Base-by-base conservation (phyloP, 2,329 filamentous ascomycete species). In the Shiraia sp. region DNA sequence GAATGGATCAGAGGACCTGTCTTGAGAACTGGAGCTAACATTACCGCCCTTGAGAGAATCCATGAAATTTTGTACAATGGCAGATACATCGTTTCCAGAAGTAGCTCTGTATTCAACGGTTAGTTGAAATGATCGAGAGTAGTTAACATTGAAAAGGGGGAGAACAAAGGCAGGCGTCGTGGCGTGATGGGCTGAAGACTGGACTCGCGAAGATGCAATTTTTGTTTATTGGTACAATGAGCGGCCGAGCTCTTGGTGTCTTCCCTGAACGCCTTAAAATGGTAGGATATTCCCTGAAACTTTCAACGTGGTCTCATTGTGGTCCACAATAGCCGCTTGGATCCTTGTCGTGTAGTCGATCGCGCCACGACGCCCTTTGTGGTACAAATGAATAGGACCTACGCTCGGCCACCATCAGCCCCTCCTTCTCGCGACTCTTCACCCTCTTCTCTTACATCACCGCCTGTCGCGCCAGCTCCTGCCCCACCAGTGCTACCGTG, bases 321-420 rank as follows among this genome's bases (percentile, higher is more conserved):
- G 45, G 37, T 59, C 45, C 52, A 55, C 49, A 37, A 55, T 36
- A 45, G 50, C 47, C 40, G 49, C 42, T 41, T 34, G 48, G 40
- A 53, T 46, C 17, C 39, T 49, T 45, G 38, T 55, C 40, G 59
- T 50, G 29, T 59, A 52, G 45, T 63, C 51, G 57, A 64, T 56
- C 53, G 59, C 57, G 63, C 65, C 65, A 62, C 62, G 64, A 65
- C 65, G 62, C 52, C 52, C 49, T 49, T 56, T 57, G 50, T 48
- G 38, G 51, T 55, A 57, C 47, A 58, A 59, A 56, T 45, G 46
- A 43, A 62, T 45, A 44, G 73, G 72, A 99, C 95, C 92, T 97
- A 99, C 93, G 92, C 93, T 96, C 93, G 85, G 75, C 89, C 95
- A 65, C 95, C 93, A 74, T 97, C 93, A 59, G 90, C 90, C 68